phyloP scores from a whole-genome alignment of 73 alveolate species.

The Durusdinium trenchii region DNA sequence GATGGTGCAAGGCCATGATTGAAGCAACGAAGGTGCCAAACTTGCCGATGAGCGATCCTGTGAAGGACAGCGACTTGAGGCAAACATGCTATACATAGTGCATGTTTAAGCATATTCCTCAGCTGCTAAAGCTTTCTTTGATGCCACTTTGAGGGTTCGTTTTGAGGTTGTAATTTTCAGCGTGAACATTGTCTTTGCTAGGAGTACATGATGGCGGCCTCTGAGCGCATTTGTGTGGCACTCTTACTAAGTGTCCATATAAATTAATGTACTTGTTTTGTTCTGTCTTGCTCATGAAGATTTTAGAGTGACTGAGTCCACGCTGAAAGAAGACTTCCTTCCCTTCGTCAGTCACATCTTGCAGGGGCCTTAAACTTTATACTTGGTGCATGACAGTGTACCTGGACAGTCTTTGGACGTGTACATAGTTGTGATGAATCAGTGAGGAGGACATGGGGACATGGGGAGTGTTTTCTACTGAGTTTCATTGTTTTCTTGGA shows the following conservation, averaged over 20 bases:
- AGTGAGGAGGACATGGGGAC: too few relatives aligned
- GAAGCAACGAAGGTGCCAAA: slow-evolving; percentile 87
- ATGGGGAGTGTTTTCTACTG: too few relatives aligned
- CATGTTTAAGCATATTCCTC: too few relatives aligned
- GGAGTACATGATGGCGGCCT: slow-evolving; percentile 95
- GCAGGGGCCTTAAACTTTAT: not conserved
- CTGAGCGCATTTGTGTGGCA: slow-evolving; percentile 60
- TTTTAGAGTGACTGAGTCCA: slow-evolving; percentile 18
- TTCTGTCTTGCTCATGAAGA: too few relatives aligned
- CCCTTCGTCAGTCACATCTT: slow-evolving; percentile 81
- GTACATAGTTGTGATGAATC: too few relatives aligned
- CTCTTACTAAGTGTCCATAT: not conserved
- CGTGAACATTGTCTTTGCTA: not conserved
- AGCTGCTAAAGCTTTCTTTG: not conserved
- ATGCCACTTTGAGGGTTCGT: not conserved
- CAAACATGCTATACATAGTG: not conserved
- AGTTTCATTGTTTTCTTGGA: too few relatives aligned
- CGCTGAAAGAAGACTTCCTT: slow-evolving; percentile 85
- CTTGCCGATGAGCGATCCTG: slow-evolving; percentile 94
- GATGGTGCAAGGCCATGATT: slow-evolving; percentile 64
- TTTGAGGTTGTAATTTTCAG: not conserved
- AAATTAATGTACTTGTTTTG: too few relatives aligned
- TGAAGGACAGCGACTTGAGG: slow-evolving; percentile 21
- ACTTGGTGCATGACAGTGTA: not conserved
- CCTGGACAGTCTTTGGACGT: too few relatives aligned